These are phyloP conservation scores for Annulohypoxylon truncatum DNA, from an alignment of 2,329 filamentous ascomycete species.

Conservation along the genomic window DNA sequence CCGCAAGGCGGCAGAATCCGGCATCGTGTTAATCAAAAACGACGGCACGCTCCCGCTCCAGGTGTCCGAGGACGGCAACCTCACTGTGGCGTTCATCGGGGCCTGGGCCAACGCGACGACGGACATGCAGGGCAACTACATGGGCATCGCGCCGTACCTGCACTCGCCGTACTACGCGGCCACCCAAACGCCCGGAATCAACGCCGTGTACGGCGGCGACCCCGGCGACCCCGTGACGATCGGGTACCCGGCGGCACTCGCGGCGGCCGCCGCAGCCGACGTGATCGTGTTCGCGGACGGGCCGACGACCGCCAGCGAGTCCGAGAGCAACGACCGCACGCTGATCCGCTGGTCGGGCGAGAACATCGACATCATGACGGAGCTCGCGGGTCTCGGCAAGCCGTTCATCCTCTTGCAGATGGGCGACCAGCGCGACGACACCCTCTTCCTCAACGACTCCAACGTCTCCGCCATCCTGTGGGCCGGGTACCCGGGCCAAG, in stretches of 20 bases:
- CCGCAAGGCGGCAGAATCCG: slow-evolving; percentile 43
- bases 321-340: slow-evolving; percentile 62
- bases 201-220: slow-evolving; percentile 57
- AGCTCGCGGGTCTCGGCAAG: slow-evolving; percentile 55
- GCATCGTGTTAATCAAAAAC: slow-evolving; percentile 47
- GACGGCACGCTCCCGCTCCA: slow-evolving; percentile 43
- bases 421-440: slow-evolving; percentile 60
- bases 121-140: slow-evolving; percentile 53
- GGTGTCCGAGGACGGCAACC: slow-evolving; percentile 33
- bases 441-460: slow-evolving; percentile 56
- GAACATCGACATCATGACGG: slow-evolving; percentile 62
- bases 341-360: slow-evolving; percentile 63
- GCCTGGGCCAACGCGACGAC: slow-evolving; percentile 45
- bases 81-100: slow-evolving; percentile 42
- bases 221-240: slow-evolving; percentile 46
- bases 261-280: slow-evolving; percentile 58
- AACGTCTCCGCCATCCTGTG: slow-evolving; percentile 61
- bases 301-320: slow-evolving; percentile 54
- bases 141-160: slow-evolving; percentile 65
- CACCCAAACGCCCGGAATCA: slow-evolving; percentile 57
- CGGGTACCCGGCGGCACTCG: slow-evolving; percentile 51
- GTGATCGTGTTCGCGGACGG: slow-evolving; percentile 66
- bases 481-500: slow-evolving; percentile 64
- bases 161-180: slow-evolving; percentile 66
- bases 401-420: slow-evolving; percentile 64